phyloP scores from a whole-genome alignment of 1,139 yeast genomes.

The Pichia kudriavzevii region DNA sequence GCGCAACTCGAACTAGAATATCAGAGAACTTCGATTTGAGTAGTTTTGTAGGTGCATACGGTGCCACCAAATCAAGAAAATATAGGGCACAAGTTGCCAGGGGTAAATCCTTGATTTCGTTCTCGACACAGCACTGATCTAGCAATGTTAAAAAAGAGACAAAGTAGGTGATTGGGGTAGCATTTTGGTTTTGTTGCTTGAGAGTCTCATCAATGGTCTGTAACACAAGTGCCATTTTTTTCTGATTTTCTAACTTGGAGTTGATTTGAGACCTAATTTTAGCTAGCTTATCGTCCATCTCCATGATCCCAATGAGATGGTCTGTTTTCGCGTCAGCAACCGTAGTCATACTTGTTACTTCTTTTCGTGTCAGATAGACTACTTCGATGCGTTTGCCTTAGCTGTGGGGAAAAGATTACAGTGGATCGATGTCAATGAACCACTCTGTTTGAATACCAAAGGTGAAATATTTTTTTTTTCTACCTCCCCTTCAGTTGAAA shows the following conservation, averaged over 20 bases:
- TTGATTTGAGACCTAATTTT: constrained; percentile 63
- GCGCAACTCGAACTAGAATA: constrained; percentile 72
- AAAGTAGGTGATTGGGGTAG: constrained; percentile 50
- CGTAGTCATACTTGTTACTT: constrained; percentile 19
- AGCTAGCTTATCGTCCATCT: constrained; percentile 59
- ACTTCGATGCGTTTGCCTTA: too few relatives aligned
- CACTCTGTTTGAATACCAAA: background rate
- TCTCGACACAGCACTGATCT: constrained; percentile 55
- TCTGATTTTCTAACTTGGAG: constrained; percentile 79
- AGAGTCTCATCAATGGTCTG: constrained; percentile 88
- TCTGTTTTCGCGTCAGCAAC: constrained; percentile 40
- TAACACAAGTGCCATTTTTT: constrained; percentile 65
- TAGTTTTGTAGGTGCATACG: constrained; percentile 62
- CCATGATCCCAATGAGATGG: constrained; percentile 28
- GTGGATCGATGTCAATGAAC: background rate
- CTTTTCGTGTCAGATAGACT: background rate
- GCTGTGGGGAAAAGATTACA: background rate
- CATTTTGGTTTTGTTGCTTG: constrained; percentile 57
- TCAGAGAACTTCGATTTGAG: constrained; percentile 68
- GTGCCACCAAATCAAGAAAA: constrained; percentile 72
- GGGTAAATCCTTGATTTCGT: constrained; percentile 49
- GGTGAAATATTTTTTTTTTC: too few relatives aligned
- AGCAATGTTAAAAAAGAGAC: constrained; percentile 75
- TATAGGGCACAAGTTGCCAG: constrained; percentile 75
- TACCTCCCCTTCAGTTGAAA: background rate